phyloP scores from a whole-genome alignment of 371 early-diverging fungal genomes.

The Mucor racemosus region DNA sequence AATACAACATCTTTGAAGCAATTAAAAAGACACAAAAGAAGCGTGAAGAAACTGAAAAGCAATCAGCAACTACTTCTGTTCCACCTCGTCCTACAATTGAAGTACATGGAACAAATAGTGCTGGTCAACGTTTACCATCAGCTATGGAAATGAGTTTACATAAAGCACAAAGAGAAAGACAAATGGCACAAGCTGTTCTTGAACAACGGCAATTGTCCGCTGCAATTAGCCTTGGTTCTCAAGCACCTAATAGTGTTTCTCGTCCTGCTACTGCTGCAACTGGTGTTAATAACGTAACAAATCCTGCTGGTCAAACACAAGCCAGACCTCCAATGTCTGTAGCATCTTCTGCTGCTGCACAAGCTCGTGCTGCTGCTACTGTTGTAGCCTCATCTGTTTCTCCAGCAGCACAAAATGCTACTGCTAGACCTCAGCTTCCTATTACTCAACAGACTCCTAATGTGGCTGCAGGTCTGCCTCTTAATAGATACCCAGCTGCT shows the following conservation, averaged over 20 bases:
- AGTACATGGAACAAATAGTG: constrained; percentile 47
- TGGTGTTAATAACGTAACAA: neutral
- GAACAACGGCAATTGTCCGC: constrained; percentile 74
- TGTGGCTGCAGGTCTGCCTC: constrained; percentile 33
- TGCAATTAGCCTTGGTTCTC: constrained; percentile 29
- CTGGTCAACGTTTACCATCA: constrained; percentile 60
- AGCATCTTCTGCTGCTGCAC: constrained; percentile 17
- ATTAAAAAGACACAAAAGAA: constrained; percentile 54
- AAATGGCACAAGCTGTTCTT: constrained; percentile 67
- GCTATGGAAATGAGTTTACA: constrained; percentile 76
- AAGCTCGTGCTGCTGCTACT: constrained; percentile 26
- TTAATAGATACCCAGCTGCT: constrained; percentile 52
- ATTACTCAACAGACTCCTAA: constrained; percentile 18
- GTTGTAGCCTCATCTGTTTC: constrained; percentile 22
- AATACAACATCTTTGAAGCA: constrained; percentile 49
- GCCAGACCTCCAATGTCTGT: constrained; percentile 9
- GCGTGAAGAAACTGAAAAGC: constrained; percentile 49
- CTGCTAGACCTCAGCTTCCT: constrained; percentile 36
- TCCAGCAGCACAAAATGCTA: constrained; percentile 30
- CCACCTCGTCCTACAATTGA: constrained; percentile 56
- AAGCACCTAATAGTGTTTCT: constrained; percentile 11
- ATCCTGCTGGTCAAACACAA: constrained; percentile 12
- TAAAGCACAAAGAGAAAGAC: constrained; percentile 80
- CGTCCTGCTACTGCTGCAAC: constrained; percentile 1
- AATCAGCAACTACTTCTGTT: constrained; percentile 10